phyloP scores from a whole-genome alignment of 495 filamentous ascomycete species.

The Trichoderma orchidacearum region DNA sequence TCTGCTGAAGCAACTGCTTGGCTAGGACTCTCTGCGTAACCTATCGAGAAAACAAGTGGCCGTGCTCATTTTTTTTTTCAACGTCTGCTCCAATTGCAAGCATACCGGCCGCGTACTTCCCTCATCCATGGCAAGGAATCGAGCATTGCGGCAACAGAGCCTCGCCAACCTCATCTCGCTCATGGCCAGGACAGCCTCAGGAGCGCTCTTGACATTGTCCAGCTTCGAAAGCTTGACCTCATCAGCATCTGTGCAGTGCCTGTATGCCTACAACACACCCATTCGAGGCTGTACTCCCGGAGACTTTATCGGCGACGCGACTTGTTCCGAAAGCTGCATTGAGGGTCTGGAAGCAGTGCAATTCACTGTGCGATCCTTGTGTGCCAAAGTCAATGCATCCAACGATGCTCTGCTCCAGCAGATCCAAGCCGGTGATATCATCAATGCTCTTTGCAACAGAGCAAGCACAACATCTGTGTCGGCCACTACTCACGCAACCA shows the following conservation, averaged over 20 bases:
- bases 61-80: too few relatives aligned
- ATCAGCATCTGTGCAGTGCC: neutral
- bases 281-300: neutral
- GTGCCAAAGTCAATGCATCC: neutral
- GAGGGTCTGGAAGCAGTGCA: neutral
- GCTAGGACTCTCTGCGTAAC: too few relatives aligned
- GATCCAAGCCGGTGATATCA: neutral
- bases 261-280: neutral
- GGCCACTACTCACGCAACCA: neutral
- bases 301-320: neutral
- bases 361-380: neutral
- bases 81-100: neutral
- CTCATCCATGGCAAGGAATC: neutral
- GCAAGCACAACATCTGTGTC: neutral
- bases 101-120: neutral
- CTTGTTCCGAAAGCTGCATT: neutral
- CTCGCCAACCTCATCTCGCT: neutral
- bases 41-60: too few relatives aligned
- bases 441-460: neutral
- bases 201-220: neutral
- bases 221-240: neutral
- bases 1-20: neutral
- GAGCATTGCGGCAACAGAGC: neutral
- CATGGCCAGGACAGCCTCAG: neutral
- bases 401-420: neutral